A percentile compares a stretch with the other conserved stretches of the same genome.
Conservation (phyloP, 371 early-diverging fungal species). For the Scutellospora calospora region DNA sequence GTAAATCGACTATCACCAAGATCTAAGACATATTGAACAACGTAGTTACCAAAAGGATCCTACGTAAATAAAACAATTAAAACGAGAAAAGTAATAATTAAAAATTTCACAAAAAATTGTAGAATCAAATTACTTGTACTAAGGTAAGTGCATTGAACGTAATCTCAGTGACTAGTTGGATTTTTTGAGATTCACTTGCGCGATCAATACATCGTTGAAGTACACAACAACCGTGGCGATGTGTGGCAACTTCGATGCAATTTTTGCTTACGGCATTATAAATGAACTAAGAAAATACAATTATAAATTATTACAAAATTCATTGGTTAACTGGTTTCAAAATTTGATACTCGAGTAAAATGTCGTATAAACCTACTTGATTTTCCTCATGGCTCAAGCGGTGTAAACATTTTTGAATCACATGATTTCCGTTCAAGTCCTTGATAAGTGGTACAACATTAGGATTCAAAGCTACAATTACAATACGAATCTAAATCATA, state of each 20-base stretch:
- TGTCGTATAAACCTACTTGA: conserved; percentile 53
- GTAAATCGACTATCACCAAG: conserved; percentile 71
- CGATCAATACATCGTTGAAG: conserved; percentile 96
- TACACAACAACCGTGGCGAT: conserved; percentile 98
- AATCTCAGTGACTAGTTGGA: conserved; percentile 81
- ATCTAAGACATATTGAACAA: conserved; percentile 96
- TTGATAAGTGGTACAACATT: conserved; percentile 89
- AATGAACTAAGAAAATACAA: conserved; percentile 68
- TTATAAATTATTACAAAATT: no score
- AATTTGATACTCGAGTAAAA: not conserved
- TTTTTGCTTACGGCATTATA: conserved; percentile 88
- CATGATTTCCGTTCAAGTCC: conserved; percentile 98
- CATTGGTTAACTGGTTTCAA: no score
- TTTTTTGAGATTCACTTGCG: conserved; percentile 73
- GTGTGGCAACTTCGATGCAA: conserved; percentile 90
- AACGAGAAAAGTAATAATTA: not conserved
- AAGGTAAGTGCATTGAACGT: conserved; percentile 78
- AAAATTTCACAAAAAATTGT: not conserved
- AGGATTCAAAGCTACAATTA: conserved; percentile 75
- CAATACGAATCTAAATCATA: conserved; percentile 67
- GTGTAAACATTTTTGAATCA: conserved; percentile 96
- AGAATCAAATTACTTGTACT: conserved; percentile 62
- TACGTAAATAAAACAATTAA: conserved; percentile 30
- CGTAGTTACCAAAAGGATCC: conserved; percentile 98
- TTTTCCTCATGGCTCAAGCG: conserved; percentile 74